Conservation (phyloP, 2,329 filamentous ascomycete species). For the Emydomyces testavorans region DNA sequence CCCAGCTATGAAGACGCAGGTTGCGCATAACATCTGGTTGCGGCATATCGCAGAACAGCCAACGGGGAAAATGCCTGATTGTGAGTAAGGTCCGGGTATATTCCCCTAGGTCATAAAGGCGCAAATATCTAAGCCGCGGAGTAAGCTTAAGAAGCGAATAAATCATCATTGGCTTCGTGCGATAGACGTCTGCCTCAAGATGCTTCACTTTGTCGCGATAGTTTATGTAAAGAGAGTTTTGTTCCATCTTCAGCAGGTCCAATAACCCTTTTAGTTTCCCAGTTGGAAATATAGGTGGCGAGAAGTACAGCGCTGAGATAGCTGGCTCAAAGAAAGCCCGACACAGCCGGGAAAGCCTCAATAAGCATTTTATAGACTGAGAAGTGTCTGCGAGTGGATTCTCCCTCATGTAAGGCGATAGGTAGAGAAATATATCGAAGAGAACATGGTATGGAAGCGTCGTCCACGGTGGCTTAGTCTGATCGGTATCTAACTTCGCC, state of each 20-base stretch:
- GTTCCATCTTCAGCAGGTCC: slow-evolving; percentile 45
- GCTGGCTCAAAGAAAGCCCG: slow-evolving; percentile 59
- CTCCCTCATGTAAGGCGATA: slow-evolving; percentile 34
- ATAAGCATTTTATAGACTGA: slow-evolving; percentile 46
- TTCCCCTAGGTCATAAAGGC: slow-evolving; percentile 52
- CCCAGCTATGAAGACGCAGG: slow-evolving; percentile 40
- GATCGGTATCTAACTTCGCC: neutral
- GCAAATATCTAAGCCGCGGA: slow-evolving; percentile 56
- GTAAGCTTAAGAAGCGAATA: slow-evolving; percentile 52
- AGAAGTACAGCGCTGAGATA: slow-evolving; percentile 58
- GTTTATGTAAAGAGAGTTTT: slow-evolving; percentile 43
- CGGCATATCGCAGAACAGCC: slow-evolving; percentile 41
- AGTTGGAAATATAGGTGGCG: slow-evolving; percentile 50
- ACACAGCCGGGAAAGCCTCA: slow-evolving; percentile 52
- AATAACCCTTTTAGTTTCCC: slow-evolving; percentile 40
- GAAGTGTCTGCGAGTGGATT: slow-evolving; percentile 41
- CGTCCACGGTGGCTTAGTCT: slow-evolving; percentile 44
- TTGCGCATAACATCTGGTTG: slow-evolving; percentile 45
- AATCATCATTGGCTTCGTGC: slow-evolving; percentile 41
- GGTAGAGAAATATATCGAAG: slow-evolving; percentile 56
- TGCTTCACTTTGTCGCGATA: slow-evolving; percentile 61
- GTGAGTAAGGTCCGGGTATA: neutral
- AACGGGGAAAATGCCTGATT: slow-evolving; percentile 1
- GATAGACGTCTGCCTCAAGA: slow-evolving; percentile 57
- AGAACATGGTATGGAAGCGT: slow-evolving; percentile 58